A percentile compares a stretch with the other conserved stretches of the same genome.
Evolutionary conservation across 768 basidiomycete species (phyloP).

Genomic region (Calocybe cyanea): DNA sequence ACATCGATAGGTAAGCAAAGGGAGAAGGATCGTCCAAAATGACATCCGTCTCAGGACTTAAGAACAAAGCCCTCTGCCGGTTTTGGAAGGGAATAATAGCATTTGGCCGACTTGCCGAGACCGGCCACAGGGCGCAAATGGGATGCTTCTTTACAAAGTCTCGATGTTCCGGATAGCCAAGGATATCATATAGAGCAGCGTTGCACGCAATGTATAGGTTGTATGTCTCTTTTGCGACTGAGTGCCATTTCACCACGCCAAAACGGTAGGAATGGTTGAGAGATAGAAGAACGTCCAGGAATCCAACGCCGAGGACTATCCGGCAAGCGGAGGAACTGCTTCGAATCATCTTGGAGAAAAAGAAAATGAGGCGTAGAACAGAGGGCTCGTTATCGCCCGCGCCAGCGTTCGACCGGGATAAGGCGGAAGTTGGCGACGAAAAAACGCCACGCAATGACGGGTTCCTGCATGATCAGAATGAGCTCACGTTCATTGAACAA

Average conservation of each 20-base stretch:
- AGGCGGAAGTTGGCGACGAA: constrained; percentile 13
- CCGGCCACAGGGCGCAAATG: constrained; percentile 11
- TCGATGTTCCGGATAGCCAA: constrained; percentile 14
- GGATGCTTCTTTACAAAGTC: constrained; percentile 11
- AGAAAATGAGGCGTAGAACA: constrained; percentile 10
- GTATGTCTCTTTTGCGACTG: neutral
- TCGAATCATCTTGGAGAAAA: constrained; percentile 14
- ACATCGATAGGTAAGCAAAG: constrained; percentile 9
- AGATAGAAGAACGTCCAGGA: constrained; percentile 13
- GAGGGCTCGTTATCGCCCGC: constrained; percentile 4
- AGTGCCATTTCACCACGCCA: neutral
- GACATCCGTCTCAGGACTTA: constrained; percentile 10
- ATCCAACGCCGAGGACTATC: constrained; percentile 15
- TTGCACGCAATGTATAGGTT: constrained; percentile 15
- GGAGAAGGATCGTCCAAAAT: constrained; percentile 7
- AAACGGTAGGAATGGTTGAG: constrained; percentile 8
- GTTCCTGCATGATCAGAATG: constrained; percentile 8
- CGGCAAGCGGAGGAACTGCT: constrained; percentile 4
- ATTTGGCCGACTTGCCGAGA: neutral
- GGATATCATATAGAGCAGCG: constrained; percentile 10
- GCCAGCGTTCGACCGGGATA: constrained; percentile 1
- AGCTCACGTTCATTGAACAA: neutral
- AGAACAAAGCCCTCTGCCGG: constrained; percentile 7
- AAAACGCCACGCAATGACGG: constrained; percentile 12
- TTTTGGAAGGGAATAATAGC: constrained; percentile 4